phyloP scores from a whole-genome alignment of 2,329 filamentous ascomycete genomes.

The Bipolaris zeicola region DNA sequence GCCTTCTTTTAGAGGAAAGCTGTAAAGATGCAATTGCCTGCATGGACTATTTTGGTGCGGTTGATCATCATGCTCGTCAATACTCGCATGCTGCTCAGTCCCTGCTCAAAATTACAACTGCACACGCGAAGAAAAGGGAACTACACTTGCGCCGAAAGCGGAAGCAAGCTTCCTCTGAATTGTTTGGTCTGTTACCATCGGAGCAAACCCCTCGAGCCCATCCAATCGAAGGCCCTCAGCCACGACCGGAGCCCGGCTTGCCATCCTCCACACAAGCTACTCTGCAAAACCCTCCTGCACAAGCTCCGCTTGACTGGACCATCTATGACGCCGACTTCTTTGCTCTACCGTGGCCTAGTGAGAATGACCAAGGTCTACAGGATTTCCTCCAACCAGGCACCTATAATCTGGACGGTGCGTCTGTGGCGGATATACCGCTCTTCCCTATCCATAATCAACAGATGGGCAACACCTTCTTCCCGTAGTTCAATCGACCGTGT shows the following conservation, averaged over 20 bases:
- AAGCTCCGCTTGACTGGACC: slow-evolving; percentile 34
- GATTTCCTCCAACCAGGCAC: slow-evolving; percentile 41
- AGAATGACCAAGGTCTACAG: slow-evolving; percentile 40
- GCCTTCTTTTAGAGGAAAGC: slow-evolving; percentile 26
- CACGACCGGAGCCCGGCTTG: slow-evolving; percentile 4
- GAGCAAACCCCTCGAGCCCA: slow-evolving; percentile 2
- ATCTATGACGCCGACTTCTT: slow-evolving; percentile 43
- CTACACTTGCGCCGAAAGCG: slow-evolving; percentile 27
- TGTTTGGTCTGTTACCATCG: slow-evolving; percentile 35
- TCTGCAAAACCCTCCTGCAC: slow-evolving; percentile 9
- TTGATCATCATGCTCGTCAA: slow-evolving; percentile 40
- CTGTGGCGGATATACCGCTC: slow-evolving; percentile 40
- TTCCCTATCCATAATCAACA: slow-evolving; percentile 41
- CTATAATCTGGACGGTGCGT: slow-evolving; percentile 34
- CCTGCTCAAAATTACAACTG: slow-evolving; percentile 31
- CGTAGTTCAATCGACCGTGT: not conserved
- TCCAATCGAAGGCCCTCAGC: not conserved
- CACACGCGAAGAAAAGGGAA: slow-evolving; percentile 34
- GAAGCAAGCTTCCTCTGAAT: slow-evolving; percentile 37
- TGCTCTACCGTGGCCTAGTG: slow-evolving; percentile 36
- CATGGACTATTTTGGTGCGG: slow-evolving; percentile 35
- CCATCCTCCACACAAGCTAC: slow-evolving; percentile 7
- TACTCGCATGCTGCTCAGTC: slow-evolving; percentile 37
- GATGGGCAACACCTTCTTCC: slow-evolving; percentile 17
- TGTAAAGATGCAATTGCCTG: slow-evolving; percentile 32